Percentiles rank a stretch among this genome's conserved stretches.
Conservation (phyloP, 2,329 filamentous ascomycete species). For the Microsporum canis region DNA sequence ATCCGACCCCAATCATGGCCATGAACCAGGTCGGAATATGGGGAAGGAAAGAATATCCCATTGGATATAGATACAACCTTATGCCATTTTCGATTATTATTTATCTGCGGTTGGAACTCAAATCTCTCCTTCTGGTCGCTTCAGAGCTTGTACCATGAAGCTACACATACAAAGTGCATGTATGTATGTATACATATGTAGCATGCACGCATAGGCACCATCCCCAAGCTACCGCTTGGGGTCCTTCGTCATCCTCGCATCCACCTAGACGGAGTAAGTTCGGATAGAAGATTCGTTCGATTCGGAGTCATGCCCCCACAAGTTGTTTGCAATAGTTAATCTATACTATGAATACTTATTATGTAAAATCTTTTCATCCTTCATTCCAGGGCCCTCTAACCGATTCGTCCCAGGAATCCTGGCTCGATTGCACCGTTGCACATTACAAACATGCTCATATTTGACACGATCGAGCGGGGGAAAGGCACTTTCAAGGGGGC, state of each 20-base stretch:
- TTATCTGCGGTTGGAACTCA: background rate
- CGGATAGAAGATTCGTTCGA: background rate
- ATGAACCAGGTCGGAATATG: background rate
- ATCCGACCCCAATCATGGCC: background rate
- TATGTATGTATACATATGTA: background rate
- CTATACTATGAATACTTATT: background rate
- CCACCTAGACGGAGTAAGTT: background rate
- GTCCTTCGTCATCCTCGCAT: background rate
- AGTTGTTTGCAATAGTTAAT: background rate
- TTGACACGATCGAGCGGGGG: background rate
- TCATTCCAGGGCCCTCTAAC: background rate
- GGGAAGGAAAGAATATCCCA: background rate
- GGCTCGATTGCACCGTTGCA: background rate
- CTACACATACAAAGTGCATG: background rate
- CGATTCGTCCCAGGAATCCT: background rate
- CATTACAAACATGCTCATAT: background rate
- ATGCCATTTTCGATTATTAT: background rate
- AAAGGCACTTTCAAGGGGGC: background rate
- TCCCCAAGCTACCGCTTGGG: background rate
- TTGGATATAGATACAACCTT: background rate
- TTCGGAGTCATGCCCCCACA: background rate
- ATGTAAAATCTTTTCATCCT: background rate
- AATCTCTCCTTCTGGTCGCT: background rate
- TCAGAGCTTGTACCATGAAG: background rate
- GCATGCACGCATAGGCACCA: background rate